Evolutionary conservation across 2,329 filamentous ascomycete genomes (phyloP), one percentile per base, ranked within the genome.

Genomic region (Pestalotiopsis sp.): DNA sequence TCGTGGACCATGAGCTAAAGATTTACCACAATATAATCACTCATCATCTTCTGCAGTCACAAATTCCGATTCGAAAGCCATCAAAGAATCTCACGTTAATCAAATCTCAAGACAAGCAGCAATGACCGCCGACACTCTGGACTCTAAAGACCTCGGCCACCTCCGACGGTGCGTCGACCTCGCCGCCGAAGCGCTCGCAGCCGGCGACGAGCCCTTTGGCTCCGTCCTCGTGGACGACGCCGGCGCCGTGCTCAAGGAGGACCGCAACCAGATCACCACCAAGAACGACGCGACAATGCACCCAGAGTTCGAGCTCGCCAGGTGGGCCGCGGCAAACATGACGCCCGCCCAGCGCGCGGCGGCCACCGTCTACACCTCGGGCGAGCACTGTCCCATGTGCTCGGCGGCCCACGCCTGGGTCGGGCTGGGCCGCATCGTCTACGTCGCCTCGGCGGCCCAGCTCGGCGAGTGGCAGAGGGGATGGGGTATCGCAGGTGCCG

Each of bases 111-210:
- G 17, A 1, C 6, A 27, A 60, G 11, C 11, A 27, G 27, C 59
- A 27, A 38, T 38, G 27, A 1, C 14, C 17, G 1, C 23, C 17
- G 39, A 23, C 25, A n/a, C 3, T 31, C 17, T 65, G 2, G 41
- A 17, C 14, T 23, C 67, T 1, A 39, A 63, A 9, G 71, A 75
- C 11, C 56, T 72, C 4, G 7, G 56, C 2, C 71, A 74, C 58
- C 71, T 75, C 56, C 70, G 70, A 13, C 73, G 73, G 5, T 73
- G 72, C 59, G 74, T 79, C 56, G 77, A 73, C 3, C 68, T 80
- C 0, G 78, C 79, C 0, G 71, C 72, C 1, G 74, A 79, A 39
- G 72, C 74, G 3, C 71, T 73, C 1, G 72, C 72, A 0, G 69
- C 76, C 2, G 76, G 73, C 17, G 73, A 75, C 59, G 71, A 70